These are phyloP conservation scores for Gaultheria prostrata DNA, from an alignment of 148 eudicot species.

Conservation along the genomic window DNA sequence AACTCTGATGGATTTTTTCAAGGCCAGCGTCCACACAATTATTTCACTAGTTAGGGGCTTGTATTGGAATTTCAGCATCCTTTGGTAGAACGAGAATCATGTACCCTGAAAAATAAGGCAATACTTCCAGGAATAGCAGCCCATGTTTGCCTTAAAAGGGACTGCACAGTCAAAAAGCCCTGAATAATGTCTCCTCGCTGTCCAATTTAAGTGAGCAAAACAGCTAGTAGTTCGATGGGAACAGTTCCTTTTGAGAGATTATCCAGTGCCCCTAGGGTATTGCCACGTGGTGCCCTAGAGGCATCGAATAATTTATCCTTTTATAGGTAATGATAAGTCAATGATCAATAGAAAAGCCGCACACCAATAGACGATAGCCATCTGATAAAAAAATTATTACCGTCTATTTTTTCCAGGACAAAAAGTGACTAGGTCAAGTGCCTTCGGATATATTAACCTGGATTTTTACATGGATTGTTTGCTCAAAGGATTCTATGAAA, in stretches of 20 bases:
- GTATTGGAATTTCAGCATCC: background rate
- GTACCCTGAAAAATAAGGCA: background rate
- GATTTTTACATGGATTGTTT: background rate
- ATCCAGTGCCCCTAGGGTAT: too few species aligned
- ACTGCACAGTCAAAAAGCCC: background rate
- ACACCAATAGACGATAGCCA: background rate
- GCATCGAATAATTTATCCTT: too few species aligned
- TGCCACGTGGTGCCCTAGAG: too few species aligned
- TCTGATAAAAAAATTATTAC: background rate
- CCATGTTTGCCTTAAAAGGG: background rate
- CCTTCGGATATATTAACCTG: background rate
- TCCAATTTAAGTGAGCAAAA: background rate
- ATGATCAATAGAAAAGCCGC: background rate
- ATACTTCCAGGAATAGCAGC: background rate
- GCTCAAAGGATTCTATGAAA: background rate
- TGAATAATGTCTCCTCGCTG: background rate
- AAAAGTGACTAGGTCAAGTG: background rate
- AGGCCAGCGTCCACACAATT: background rate
- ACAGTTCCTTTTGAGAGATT: too few species aligned
- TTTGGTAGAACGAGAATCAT: conserved; percentile 11
- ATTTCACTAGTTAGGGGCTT: background rate
- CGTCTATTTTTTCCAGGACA: background rate
- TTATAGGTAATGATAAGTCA: background rate
- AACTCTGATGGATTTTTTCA: conserved; percentile 30
- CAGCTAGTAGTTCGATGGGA: background rate